Evolutionary conservation across 495 filamentous ascomycete genomes (phyloP).

Genomic region (Trichoderma orchidacearum): DNA sequence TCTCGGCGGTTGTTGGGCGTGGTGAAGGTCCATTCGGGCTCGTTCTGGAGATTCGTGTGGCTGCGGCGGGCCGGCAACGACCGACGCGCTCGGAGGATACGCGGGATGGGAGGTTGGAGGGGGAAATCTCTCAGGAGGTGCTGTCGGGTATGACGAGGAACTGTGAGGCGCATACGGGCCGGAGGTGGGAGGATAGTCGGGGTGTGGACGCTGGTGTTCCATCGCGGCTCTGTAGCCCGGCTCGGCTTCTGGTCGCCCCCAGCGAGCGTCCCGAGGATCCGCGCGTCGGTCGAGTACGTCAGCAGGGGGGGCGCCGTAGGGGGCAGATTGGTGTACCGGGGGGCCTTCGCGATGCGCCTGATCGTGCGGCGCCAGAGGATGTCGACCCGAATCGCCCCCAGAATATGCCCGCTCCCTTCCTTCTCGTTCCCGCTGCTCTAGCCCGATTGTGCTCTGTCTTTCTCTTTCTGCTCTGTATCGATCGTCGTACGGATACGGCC

Average conservation of each 20-base stretch:
- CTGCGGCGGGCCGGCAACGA: constrained; percentile 22
- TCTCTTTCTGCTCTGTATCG: constrained; percentile 20
- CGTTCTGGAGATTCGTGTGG: constrained; percentile 37
- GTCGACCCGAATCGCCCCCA: constrained; percentile 13
- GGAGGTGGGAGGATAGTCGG: constrained; percentile 27
- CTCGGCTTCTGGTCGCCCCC: constrained; percentile 8
- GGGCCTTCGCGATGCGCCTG: constrained; percentile 26
- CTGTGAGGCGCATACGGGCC: constrained; percentile 29
- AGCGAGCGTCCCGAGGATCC: constrained; percentile 2
- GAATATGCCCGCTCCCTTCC: constrained; percentile 24
- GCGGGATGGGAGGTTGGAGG: constrained; percentile 26
- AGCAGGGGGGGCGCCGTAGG: constrained; percentile 25
- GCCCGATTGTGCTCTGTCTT: constrained; percentile 20
- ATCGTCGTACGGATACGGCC: constrained; percentile 22
- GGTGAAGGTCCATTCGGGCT: constrained; percentile 19
- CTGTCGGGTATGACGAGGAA: constrained; percentile 24
- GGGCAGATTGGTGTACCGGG: constrained; percentile 22
- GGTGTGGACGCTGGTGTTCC: constrained; percentile 14
- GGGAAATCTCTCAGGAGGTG: constrained; percentile 32
- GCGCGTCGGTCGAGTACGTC: constrained; percentile 5
- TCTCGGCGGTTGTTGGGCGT: constrained; percentile 18
- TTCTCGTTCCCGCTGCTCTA: constrained; percentile 17
- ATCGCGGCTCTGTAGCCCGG: neutral
- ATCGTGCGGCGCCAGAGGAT: constrained; percentile 23
- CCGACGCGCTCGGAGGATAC: constrained; percentile 24